Base-by-base conservation (phyloP, 371 early-diverging fungal genomes). In the Mortierella sp. region DNA sequence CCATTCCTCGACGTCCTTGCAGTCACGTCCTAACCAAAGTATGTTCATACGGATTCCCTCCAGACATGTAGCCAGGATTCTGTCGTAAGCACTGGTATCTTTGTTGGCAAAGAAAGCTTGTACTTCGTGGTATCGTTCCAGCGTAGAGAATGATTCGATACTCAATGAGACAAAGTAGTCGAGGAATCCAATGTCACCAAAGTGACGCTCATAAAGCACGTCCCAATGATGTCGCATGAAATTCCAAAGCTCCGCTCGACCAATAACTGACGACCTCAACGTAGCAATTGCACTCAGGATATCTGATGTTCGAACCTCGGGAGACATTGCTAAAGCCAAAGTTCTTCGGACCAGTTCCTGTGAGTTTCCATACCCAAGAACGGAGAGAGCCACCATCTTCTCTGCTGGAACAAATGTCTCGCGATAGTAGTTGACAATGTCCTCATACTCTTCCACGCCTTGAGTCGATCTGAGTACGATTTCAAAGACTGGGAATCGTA, bases 301-400 rank as follows among this genome's bases (percentile, higher is more conserved):
- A 77, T 98, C 98, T 81, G 97, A 97, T 11, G 91, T 88, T 70
- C 95, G 87, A 53, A 98, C 94, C 57, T 91, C 79, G 4, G 90
- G 87, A 84, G 76, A 94, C 74, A 96, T 77, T 16, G 89, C 86
- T 82, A 94, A 91, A 9, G 90, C 87, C 38, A 96, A 84, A 11
- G 90, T 84, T 59, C 88, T 82, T 36, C 87, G 58, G 63, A 93
- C 88, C 45, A 94, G 72, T 4, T 87, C 87, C 15, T 84, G 69
- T 60, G 90, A 87, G 82, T 86, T 88, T 58, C 89, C 84, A 61
- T 88, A 86, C 19, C 97, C 96, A 48, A 97, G 87, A 5, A 93
- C 87, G 22, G 83, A 83, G n/a, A 98, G 88, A 6, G 96, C 96
- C 11, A 89, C 88, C 72, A 95, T 77, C 57, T 94, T 93, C 75